Conservation (phyloP, 805 yeast genomes). For the Candida germanica region DNA sequence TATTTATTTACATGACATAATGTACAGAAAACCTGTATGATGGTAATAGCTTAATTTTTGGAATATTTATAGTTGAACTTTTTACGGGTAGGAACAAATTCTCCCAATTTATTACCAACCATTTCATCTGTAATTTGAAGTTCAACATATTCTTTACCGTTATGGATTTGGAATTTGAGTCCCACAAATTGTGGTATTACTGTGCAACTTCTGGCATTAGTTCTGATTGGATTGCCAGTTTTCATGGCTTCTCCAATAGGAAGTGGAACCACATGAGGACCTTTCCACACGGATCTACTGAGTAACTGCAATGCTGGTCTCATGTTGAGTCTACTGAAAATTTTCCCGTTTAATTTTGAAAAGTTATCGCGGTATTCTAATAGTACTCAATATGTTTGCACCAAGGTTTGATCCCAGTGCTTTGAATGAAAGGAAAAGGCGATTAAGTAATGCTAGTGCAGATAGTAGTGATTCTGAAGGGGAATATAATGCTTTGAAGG, state of each 20-base stretch:
- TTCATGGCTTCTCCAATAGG: conserved; percentile 86
- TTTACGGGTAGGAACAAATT: conserved; percentile 92
- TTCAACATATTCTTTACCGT: conserved; percentile 91
- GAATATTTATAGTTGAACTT: conserved; percentile 78
- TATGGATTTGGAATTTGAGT: conserved; percentile 88
- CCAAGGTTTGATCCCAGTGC: conserved; percentile 14
- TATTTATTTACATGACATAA: conserved; percentile 7
- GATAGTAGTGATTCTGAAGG: too few species aligned
- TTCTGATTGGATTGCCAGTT: conserved; percentile 82
- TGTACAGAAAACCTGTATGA: conserved; percentile 1
- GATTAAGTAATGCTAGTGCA: conserved; percentile 4
- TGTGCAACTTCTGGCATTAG: conserved; percentile 95
- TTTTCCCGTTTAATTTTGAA: conserved; percentile 1
- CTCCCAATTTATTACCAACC: conserved; percentile 96
- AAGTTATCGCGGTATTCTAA: conserved; percentile 1
- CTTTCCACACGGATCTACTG: conserved; percentile 47
- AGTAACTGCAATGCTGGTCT: conserved; percentile 31
- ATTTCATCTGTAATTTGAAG: conserved; percentile 86
- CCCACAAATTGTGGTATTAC: conserved; percentile 96
- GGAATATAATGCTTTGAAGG: too few species aligned
- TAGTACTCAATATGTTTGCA: conserved; percentile 13
- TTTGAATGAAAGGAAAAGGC: conserved; percentile 4
- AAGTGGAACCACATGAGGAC: conserved; percentile 91
- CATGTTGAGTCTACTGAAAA: conserved; percentile 20
- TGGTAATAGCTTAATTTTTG: conserved; percentile 45